phyloP scores from a whole-genome alignment of 352 stramenopile genomes.

The Aphanomyces astaci region DNA sequence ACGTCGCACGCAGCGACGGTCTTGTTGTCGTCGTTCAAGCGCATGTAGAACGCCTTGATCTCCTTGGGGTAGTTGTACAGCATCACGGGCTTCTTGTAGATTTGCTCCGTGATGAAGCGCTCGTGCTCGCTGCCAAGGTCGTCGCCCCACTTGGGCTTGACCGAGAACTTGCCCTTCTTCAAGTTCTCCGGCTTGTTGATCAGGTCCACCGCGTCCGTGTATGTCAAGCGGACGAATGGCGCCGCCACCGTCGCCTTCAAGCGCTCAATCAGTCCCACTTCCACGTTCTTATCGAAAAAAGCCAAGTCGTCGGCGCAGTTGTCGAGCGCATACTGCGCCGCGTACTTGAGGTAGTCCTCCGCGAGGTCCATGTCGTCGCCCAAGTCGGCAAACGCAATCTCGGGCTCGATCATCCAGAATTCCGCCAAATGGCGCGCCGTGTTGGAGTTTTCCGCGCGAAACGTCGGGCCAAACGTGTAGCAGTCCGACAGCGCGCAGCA shows the following conservation, averaged over 20 bases:
- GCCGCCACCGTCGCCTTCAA: slow-evolving; percentile 40
- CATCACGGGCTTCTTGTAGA: slow-evolving; percentile 89
- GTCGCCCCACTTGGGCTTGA: slow-evolving; percentile 89
- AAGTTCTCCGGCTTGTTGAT: slow-evolving; percentile 78
- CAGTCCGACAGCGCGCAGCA: slow-evolving; percentile 79
- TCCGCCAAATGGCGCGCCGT: slow-evolving; percentile 96
- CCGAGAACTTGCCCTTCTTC: slow-evolving; percentile 82
- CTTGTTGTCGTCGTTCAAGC: slow-evolving; percentile 94
- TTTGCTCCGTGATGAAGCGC: slow-evolving; percentile 90
- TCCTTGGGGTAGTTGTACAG: slow-evolving; percentile 98
- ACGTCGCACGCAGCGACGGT: slow-evolving; percentile 97
- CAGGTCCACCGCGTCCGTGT: slow-evolving; percentile 92
- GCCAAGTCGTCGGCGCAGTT: slow-evolving; percentile 88
- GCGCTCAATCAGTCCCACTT: slow-evolving; percentile 81
- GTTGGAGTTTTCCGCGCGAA: slow-evolving; percentile 98
- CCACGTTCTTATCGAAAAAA: slow-evolving; percentile 92
- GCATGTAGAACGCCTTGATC: slow-evolving; percentile 99
- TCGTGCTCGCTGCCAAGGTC: slow-evolving; percentile 97
- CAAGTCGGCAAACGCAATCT: slow-evolving; percentile 86
- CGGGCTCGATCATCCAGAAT: slow-evolving; percentile 98
- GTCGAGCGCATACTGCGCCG: slow-evolving; percentile 88
- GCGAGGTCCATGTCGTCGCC: slow-evolving; percentile 92
- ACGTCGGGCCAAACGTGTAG: slow-evolving; percentile 99
- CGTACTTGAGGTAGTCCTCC: slow-evolving; percentile 95
- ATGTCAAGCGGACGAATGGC: slow-evolving; percentile 81